These are phyloP conservation scores for Calamus simplicifolius DNA, from an alignment of 176 grass and related monocot genomes.

Conservation along the genomic window DNA sequence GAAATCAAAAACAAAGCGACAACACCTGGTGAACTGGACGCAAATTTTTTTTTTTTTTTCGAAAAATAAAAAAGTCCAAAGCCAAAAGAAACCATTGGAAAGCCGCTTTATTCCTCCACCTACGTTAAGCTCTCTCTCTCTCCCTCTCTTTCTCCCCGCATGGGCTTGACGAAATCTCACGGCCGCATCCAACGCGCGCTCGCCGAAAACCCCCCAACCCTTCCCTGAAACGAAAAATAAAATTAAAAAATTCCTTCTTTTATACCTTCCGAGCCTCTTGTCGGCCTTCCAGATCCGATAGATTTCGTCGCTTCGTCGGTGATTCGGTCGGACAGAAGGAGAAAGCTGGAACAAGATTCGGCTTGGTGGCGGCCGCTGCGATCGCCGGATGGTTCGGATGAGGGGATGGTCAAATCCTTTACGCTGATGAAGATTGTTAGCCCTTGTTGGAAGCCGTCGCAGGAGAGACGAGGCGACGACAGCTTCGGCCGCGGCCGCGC, in stretches of 20 bases:
- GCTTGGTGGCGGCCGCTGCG: not conserved
- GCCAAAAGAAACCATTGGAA: too few relatives aligned
- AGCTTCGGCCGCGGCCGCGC: slow-evolving; percentile 27
- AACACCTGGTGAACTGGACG: too few relatives aligned
- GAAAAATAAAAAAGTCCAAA: too few relatives aligned
- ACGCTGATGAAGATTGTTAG: slow-evolving; percentile 37
- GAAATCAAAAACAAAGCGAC: too few relatives aligned
- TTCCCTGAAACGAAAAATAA: not conserved
- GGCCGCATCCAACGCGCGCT: slow-evolving; percentile 11
- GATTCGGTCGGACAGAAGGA: not conserved
- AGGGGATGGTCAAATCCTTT: not conserved
- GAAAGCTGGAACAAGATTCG: too few relatives aligned
- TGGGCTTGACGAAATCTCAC: slow-evolving; percentile 17
- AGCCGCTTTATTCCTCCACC: too few relatives aligned
- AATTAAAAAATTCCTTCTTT: too few relatives aligned
- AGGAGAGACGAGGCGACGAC: not conserved
- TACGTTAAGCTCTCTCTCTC: too few relatives aligned
- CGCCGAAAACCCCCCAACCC: slow-evolving; percentile 2
- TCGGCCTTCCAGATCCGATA: too few relatives aligned
- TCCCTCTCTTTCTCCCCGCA: not conserved
- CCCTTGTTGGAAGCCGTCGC: slow-evolving; percentile 39
- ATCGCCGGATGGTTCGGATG: not conserved
- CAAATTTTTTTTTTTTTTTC: too few relatives aligned
- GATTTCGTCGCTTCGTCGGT: not conserved
- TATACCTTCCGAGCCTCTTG: too few relatives aligned